Conservation (phyloP, 129 eudicot genomes). For the Solidago caesia region DNA sequence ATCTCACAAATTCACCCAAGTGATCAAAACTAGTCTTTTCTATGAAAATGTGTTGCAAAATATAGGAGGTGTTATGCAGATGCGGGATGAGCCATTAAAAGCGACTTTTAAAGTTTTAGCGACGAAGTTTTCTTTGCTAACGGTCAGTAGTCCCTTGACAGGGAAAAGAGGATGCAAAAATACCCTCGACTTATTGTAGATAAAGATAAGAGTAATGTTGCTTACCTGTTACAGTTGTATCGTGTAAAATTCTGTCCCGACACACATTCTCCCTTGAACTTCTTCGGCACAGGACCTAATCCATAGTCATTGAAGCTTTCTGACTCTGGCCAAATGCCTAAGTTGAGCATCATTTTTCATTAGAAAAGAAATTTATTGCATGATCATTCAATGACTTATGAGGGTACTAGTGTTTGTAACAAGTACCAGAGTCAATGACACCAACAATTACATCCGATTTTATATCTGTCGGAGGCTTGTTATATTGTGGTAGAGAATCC, state of each 20-base stretch:
- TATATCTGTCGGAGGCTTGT: constrained; percentile 29
- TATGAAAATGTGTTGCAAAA: neutral
- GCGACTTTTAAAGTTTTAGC: neutral
- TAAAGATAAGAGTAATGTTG: neutral
- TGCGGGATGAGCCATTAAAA: neutral
- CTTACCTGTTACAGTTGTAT: constrained; percentile 59
- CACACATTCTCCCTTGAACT: constrained; percentile 58
- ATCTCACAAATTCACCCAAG: neutral
- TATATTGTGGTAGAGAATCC: constrained; percentile 37
- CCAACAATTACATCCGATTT: constrained; percentile 54
- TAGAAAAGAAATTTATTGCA: neutral
- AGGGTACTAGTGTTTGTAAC: neutral
- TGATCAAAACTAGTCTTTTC: neutral
- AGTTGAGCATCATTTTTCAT: constrained; percentile 1
- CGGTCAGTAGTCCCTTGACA: neutral
- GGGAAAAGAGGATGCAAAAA: neutral
- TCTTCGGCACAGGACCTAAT: constrained; percentile 52
- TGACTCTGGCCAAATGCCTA: constrained; percentile 81
- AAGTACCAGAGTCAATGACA: constrained; percentile 59
- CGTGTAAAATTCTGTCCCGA: constrained; percentile 57
- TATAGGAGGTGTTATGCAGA: neutral
- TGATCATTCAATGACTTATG: neutral
- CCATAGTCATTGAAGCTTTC: constrained; percentile 61
- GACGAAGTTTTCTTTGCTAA: no score
- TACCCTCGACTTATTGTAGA: neutral